Evolutionary conservation across 768 basidiomycete genomes (phyloP).

Genomic region (Collybia sp.): DNA sequence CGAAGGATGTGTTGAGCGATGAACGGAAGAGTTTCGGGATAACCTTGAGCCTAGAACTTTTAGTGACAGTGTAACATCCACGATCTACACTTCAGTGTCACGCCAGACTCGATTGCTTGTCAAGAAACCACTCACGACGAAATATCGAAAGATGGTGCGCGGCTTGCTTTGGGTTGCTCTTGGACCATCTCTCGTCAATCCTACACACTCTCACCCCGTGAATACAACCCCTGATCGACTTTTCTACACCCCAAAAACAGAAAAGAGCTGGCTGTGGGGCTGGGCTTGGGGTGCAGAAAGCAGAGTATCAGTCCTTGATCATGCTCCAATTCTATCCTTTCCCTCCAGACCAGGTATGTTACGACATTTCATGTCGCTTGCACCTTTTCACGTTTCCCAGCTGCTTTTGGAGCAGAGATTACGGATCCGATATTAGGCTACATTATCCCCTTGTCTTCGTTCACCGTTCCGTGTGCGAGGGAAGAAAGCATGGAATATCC

Average conservation of each 20-base stretch:
- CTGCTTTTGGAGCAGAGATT: constrained; percentile 75
- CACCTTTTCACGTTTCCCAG: constrained; percentile 25
- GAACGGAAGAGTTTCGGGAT: too few relatives aligned
- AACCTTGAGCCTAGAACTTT: too few relatives aligned
- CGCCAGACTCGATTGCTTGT: too few relatives aligned
- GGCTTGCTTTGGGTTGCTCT: constrained; percentile 22
- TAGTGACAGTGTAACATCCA: too few relatives aligned
- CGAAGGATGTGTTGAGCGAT: too few relatives aligned
- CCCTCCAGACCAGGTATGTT: constrained; percentile 54
- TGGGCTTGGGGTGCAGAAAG: constrained; percentile 71
- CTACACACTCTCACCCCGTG: constrained; percentile 21
- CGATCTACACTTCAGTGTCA: too few relatives aligned
- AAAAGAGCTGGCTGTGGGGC: constrained; percentile 53
- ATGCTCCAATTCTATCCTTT: constrained; percentile 65
- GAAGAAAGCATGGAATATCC: constrained; percentile 19
- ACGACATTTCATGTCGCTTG: constrained; percentile 1
- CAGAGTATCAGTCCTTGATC: constrained; percentile 74
- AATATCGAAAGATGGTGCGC: constrained; percentile 11
- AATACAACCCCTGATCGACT: constrained; percentile 16
- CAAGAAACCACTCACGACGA: too few relatives aligned
- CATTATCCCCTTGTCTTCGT: constrained; percentile 66
- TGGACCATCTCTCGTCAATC: constrained; percentile 8
- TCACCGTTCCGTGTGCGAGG: constrained; percentile 46
- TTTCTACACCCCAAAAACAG: constrained; percentile 37
- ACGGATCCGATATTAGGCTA: constrained; percentile 65